Percentiles rank a stretch among this genome's conserved stretches.
These are phyloP conservation scores for Exophiala bonariae DNA, from an alignment of 2,329 filamentous ascomycete genomes.

Conservation along the genomic window DNA sequence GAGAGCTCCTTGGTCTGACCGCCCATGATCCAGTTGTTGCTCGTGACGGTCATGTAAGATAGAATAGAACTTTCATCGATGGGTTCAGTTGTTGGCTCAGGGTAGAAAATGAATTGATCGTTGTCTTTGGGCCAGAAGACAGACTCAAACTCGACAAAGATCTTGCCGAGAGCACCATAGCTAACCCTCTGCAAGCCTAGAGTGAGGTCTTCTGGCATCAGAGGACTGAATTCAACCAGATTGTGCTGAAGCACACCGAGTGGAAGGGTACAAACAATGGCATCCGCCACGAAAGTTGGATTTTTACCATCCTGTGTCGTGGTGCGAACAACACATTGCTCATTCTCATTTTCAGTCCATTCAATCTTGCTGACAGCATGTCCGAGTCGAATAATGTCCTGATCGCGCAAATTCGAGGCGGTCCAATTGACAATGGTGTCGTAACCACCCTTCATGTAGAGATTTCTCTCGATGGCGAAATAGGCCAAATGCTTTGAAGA, in stretches of 20 bases:
- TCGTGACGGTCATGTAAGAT: slow-evolving; percentile 46
- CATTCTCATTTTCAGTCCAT: slow-evolving; percentile 36
- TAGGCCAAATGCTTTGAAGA: slow-evolving; percentile 45
- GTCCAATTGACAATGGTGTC: slow-evolving; percentile 45
- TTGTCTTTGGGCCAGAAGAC: slow-evolving; percentile 49
- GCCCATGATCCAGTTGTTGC: slow-evolving; percentile 47
- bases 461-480: slow-evolving; percentile 45
- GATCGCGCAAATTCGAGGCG: slow-evolving; percentile 37
- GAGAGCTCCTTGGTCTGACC: slow-evolving; percentile 44
- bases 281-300: slow-evolving; percentile 34
- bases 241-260: slow-evolving; percentile 41
- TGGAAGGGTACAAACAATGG: slow-evolving; percentile 41
- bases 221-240: slow-evolving; percentile 41
- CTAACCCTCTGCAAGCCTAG: slow-evolving; percentile 38
- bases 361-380: slow-evolving; percentile 40
- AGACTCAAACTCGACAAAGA: slow-evolving; percentile 45
- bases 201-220: slow-evolving; percentile 38
- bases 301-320: slow-evolving; percentile 20
- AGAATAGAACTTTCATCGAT: slow-evolving; percentile 40
- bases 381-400: slow-evolving; percentile 38
- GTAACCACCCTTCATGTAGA: slow-evolving; percentile 49
- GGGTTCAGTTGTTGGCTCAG: slow-evolving; percentile 36
- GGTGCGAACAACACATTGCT: slow-evolving; percentile 24
- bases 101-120: slow-evolving; percentile 48
- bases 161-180: slow-evolving; percentile 45